Conservation (phyloP, 352 stramenopile species). For the Phytophthora macrochlamydospora region DNA sequence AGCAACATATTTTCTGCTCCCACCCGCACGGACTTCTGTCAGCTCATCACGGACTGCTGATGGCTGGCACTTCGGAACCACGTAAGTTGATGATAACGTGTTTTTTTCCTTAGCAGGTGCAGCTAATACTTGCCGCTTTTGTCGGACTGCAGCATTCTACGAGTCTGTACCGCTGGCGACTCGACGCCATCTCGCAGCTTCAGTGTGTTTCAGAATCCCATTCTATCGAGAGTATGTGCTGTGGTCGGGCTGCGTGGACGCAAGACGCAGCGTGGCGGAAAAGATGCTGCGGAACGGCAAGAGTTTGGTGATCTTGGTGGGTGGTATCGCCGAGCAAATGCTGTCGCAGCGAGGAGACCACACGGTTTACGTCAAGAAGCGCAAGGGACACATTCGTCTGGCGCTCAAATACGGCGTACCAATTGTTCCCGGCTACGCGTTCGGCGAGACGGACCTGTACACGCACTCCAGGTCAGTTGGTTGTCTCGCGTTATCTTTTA, state of each 20-base stretch:
- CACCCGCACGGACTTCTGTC: conserved; percentile 82
- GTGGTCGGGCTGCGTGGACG: conserved; percentile 82
- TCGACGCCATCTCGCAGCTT: conserved; percentile 71
- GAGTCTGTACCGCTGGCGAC: conserved; percentile 67
- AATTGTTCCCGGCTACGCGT: conserved; percentile 80
- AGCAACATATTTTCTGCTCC: conserved; percentile 82
- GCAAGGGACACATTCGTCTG: conserved; percentile 84
- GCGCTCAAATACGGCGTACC: conserved; percentile 76
- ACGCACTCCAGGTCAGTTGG: conserved; percentile 58
- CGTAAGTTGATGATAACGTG: conserved; percentile 28
- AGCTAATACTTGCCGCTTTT: conserved; percentile 6
- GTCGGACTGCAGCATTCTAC: conserved; percentile 54
- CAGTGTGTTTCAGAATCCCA: conserved; percentile 77
- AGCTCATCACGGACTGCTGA: conserved; percentile 65
- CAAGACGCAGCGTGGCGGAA: conserved; percentile 62
- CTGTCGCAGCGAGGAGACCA: conserved; percentile 72
- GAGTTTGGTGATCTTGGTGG: conserved; percentile 82
- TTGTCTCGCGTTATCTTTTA: no score
- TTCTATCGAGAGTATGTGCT: conserved; percentile 80
- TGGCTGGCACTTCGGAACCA: conserved; percentile 63
- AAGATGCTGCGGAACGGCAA: conserved; percentile 71
- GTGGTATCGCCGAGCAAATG: conserved; percentile 87
- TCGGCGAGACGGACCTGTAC: conserved; percentile 86
- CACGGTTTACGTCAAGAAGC: conserved; percentile 78
- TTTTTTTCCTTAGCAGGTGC: background rate